phyloP scores from a whole-genome alignment of 2,329 filamentous ascomycete species.

The Harringtonia aguacate region DNA sequence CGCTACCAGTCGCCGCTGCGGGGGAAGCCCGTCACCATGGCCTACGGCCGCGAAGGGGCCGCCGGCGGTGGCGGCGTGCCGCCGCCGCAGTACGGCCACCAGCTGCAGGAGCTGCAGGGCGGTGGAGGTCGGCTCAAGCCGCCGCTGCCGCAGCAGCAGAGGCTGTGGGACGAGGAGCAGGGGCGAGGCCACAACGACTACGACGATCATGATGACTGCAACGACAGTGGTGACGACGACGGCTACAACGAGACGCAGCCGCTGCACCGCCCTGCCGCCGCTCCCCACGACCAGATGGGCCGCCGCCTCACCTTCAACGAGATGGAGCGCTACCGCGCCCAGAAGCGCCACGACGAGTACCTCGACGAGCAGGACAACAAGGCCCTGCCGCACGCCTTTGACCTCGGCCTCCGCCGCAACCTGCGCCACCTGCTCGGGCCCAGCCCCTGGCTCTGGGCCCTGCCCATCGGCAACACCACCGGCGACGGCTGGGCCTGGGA shows the following conservation, averaged over 20 bases:
- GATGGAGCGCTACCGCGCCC: slow-evolving; percentile 42
- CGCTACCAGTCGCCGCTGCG: slow-evolving; percentile 78
- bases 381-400: slow-evolving; percentile 85
- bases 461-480: slow-evolving; percentile 76
- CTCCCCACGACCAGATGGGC: slow-evolving; percentile 20
- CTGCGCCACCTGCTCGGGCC: slow-evolving; percentile 72
- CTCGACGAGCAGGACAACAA: slow-evolving; percentile 83
- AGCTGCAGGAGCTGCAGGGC: slow-evolving; percentile 61
- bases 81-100: slow-evolving; percentile 50
- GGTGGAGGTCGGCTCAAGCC: not conserved
- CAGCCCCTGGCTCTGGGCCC: slow-evolving; percentile 58
- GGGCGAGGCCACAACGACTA: slow-evolving; percentile 2
- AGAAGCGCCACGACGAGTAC: slow-evolving; percentile 55
- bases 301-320: slow-evolving; percentile 42
- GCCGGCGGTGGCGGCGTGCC: no score
- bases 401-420: slow-evolving; percentile 76
- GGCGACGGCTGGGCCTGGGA: slow-evolving; percentile 96
- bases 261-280: slow-evolving; percentile 1
- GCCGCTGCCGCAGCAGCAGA: no score
- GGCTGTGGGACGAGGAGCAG: slow-evolving; percentile 4
- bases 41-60: slow-evolving; percentile 40
- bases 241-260: not conserved
- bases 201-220: slow-evolving; percentile 2
- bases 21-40: slow-evolving; percentile 29
- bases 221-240: slow-evolving; percentile 3